Conservation (phyloP, 2,329 filamentous ascomycete species). For the Diatrype stigma region DNA sequence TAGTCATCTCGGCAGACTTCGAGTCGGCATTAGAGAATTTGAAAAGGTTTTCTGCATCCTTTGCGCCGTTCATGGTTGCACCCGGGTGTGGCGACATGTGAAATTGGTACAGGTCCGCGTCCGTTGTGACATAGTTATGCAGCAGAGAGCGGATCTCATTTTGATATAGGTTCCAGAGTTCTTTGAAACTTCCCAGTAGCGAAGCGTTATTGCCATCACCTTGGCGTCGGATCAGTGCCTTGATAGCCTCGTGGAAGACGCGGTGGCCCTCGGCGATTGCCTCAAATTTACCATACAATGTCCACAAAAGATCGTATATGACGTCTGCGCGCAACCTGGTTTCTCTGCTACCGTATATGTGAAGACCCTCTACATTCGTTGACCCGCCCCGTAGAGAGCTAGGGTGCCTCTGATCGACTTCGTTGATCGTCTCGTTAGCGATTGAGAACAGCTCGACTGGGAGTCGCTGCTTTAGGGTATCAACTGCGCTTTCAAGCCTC, state of each 20-base stretch:
- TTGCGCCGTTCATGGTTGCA: conserved; percentile 39
- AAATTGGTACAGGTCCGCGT: conserved; percentile 70
- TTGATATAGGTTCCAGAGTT: conserved; percentile 96
- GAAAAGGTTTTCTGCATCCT: conserved; percentile 66
- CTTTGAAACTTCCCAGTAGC: conserved; percentile 85
- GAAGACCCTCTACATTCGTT: conserved; percentile 50
- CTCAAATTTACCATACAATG: conserved; percentile 93
- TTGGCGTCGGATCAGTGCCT: conserved; percentile 79
- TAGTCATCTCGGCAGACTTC: conserved; percentile 72
- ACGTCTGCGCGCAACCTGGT: conserved; percentile 78
- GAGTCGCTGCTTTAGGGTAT: conserved; percentile 86
- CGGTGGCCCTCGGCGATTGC: conserved; percentile 94
- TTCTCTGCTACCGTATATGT: conserved; percentile 63
- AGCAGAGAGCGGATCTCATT: conserved; percentile 93
- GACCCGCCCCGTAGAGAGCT: conserved; percentile 63
- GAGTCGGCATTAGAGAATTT: conserved; percentile 79
- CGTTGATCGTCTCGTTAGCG: conserved; percentile 90
- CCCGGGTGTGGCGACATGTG: conserved; percentile 50
- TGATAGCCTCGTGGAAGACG: conserved; percentile 87
- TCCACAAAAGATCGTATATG: conserved; percentile 87
- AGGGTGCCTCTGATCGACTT: conserved; percentile 91
- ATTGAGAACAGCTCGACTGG: conserved; percentile 92
- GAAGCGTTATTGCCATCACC: conserved; percentile 59
- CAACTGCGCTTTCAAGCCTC: conserved; percentile 77
- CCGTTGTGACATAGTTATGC: conserved; percentile 93